Conservation (phyloP, 2,329 filamentous ascomycete species). For the Leptographium radiaticola region DNA sequence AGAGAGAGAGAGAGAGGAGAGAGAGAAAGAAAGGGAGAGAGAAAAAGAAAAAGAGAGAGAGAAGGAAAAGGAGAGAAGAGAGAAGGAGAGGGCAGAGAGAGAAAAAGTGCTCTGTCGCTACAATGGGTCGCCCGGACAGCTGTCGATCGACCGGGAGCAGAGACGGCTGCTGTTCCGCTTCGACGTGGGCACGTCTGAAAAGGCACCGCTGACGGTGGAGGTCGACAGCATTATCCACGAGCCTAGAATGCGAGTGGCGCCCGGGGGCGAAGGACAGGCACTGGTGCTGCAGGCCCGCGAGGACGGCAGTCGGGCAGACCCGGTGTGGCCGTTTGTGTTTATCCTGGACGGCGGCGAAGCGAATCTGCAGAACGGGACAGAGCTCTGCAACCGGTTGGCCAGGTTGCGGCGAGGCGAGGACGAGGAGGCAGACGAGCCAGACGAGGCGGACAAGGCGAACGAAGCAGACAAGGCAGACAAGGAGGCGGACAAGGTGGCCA, state of each 20-base stretch:
- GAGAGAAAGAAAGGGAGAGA: too few species aligned
- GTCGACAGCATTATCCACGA: slow-evolving; percentile 11
- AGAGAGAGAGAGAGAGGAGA: too few species aligned
- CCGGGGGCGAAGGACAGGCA: slow-evolving; percentile 13
- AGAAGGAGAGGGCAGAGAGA: too few species aligned
- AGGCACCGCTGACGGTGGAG: slow-evolving; percentile 13
- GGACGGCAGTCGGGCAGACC: slow-evolving; percentile 1
- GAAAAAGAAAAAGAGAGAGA: too few species aligned
- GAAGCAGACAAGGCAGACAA: neutral
- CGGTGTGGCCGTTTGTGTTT: slow-evolving; percentile 13
- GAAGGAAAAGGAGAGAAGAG: too few species aligned
- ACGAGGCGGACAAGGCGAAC: neutral
- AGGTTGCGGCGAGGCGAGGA: neutral
- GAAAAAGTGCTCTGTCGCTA: slow-evolving; percentile 2
- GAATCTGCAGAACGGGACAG: slow-evolving; percentile 4
- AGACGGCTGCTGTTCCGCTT: slow-evolving; percentile 12
- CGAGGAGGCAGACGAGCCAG: too few species aligned
- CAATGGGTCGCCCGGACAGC: slow-evolving; percentile 12
- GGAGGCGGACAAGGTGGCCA: neutral
- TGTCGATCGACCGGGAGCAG: slow-evolving; percentile 8
- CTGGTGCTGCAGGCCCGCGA: slow-evolving; percentile 12
- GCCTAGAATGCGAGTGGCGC: slow-evolving; percentile 11
- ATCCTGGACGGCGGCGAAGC: slow-evolving; percentile 9
- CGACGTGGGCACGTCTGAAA: slow-evolving; percentile 1
- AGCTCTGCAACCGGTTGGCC: slow-evolving; percentile 8